These are phyloP conservation scores for Patellifolia procumbens DNA, from an alignment of 179 eudicot species.

Conservation along the genomic window DNA sequence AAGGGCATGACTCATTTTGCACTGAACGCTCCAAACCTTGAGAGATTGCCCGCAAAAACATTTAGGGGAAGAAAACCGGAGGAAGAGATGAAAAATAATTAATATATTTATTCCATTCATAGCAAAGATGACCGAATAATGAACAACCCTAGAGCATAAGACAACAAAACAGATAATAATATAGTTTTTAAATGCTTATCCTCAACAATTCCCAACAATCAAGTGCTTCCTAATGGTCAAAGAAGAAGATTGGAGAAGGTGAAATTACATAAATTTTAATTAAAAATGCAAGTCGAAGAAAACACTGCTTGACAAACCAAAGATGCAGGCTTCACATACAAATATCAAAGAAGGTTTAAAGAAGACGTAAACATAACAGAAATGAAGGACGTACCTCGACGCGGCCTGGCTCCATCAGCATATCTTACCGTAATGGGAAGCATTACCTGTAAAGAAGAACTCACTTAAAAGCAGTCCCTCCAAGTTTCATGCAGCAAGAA, in stretches of 20 bases:
- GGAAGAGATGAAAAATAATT: not conserved
- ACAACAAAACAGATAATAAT: not conserved
- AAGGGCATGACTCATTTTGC: conserved; percentile 22
- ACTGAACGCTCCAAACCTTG: conserved; percentile 21
- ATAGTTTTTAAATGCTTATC: not conserved
- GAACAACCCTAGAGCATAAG: not conserved
- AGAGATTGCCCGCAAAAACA: conserved; percentile 14
- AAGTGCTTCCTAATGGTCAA: not conserved
- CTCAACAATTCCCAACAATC: not conserved
- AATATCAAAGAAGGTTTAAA: not conserved
- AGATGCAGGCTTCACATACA: not conserved
- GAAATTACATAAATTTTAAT: not conserved
- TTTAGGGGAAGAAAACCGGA: not conserved
- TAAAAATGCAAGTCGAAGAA: no score
- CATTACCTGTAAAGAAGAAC: conserved; percentile 27
- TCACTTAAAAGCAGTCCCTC: not conserved
- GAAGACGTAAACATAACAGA: not conserved
- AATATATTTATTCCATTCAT: not conserved
- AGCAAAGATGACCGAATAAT: not conserved
- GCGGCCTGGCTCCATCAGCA: conserved; percentile 47
- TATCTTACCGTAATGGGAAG: conserved; percentile 40
- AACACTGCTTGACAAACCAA: not conserved
- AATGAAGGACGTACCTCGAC: conserved; percentile 34
- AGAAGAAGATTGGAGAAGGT: not conserved
- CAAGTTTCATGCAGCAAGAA: not conserved